Conservation (phyloP, 2,329 filamentous ascomycete genomes). For the Macrophomina pseudophaseolina region DNA sequence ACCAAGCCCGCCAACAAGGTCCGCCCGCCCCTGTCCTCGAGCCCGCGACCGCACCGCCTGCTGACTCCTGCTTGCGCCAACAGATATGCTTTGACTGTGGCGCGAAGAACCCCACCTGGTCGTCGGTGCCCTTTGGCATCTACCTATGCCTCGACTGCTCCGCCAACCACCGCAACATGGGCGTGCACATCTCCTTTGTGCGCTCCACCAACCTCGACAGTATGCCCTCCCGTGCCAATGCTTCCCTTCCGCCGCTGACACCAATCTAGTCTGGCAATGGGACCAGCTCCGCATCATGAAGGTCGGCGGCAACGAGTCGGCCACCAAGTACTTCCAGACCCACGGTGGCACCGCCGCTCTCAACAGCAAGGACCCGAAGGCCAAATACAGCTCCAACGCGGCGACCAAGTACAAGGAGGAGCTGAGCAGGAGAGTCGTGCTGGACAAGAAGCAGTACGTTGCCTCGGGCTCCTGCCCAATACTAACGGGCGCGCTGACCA, state of each 20-base stretch:
- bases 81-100: slow-evolving; percentile 98
- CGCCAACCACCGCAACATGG: slow-evolving; percentile 93
- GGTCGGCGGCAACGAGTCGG: slow-evolving; percentile 96
- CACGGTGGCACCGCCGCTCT: slow-evolving; percentile 93
- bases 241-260: slow-evolving; percentile 35
- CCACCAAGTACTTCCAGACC: slow-evolving; percentile 97
- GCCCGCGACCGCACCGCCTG: background rate
- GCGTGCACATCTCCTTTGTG: slow-evolving; percentile 98
- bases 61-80: slow-evolving; percentile 26
- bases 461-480: slow-evolving; percentile 30
- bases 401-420: slow-evolving; percentile 98
- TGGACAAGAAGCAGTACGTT: slow-evolving; percentile 82
- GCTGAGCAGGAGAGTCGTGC: slow-evolving; percentile 80
- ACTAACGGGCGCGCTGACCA: slow-evolving; percentile 26
- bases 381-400: slow-evolving; percentile 93
- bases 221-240: slow-evolving; percentile 57
- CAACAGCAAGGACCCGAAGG: slow-evolving; percentile 94
- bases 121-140: slow-evolving; percentile 94
- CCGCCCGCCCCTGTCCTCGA: slow-evolving; percentile 37
- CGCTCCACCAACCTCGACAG: slow-evolving; percentile 97
- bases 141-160: slow-evolving; percentile 99
- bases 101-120: slow-evolving; percentile 98
- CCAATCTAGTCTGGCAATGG: slow-evolving; percentile 81
- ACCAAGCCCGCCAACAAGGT: slow-evolving; percentile 94
- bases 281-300: slow-evolving; percentile 97